These are phyloP conservation scores for Sporobolomyces pararoseus DNA, from an alignment of 768 basidiomycete species.

Conservation along the genomic window DNA sequence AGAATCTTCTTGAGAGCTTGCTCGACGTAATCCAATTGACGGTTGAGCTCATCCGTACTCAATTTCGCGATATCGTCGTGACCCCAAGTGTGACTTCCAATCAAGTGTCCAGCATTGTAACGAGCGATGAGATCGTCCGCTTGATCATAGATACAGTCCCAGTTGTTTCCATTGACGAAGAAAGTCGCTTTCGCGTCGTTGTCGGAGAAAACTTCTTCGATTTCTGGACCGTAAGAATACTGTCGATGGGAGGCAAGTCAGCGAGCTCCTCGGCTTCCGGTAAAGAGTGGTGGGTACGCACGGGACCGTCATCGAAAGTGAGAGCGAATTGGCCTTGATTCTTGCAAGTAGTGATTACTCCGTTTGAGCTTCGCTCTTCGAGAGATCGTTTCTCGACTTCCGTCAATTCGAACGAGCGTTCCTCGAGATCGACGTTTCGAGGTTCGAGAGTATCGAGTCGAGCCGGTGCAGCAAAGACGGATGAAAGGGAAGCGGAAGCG, in stretches of 20 bases:
- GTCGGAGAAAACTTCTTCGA: background rate
- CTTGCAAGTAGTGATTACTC: conserved; percentile 27
- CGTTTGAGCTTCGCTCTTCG: conserved; percentile 4
- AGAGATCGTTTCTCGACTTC: conserved; percentile 10
- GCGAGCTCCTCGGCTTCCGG: background rate
- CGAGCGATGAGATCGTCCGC: conserved; percentile 11
- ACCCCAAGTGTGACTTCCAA: conserved; percentile 26
- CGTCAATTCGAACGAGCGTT: conserved; percentile 3
- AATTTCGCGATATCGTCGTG: conserved; percentile 40
- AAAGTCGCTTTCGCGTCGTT: conserved; percentile 12
- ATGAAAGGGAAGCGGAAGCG: conserved; percentile 10
- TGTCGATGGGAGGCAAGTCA: background rate
- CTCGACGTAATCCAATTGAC: conserved; percentile 42
- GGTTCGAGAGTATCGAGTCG: conserved; percentile 4
- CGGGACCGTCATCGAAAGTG: conserved; percentile 45
- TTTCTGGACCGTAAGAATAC: conserved; percentile 1
- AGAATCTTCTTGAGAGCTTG: conserved; percentile 44
- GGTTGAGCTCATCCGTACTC: conserved; percentile 30
- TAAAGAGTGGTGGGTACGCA: background rate
- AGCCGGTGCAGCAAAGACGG: conserved; percentile 4
- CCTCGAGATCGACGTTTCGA: background rate
- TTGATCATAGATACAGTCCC: conserved; percentile 34
- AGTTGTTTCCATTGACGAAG: conserved; percentile 43
- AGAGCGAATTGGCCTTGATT: conserved; percentile 28
- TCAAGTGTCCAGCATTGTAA: conserved; percentile 24